Evolutionary conservation across 768 basidiomycete species (phyloP).

Genomic region (Amyloporia xantha): DNA sequence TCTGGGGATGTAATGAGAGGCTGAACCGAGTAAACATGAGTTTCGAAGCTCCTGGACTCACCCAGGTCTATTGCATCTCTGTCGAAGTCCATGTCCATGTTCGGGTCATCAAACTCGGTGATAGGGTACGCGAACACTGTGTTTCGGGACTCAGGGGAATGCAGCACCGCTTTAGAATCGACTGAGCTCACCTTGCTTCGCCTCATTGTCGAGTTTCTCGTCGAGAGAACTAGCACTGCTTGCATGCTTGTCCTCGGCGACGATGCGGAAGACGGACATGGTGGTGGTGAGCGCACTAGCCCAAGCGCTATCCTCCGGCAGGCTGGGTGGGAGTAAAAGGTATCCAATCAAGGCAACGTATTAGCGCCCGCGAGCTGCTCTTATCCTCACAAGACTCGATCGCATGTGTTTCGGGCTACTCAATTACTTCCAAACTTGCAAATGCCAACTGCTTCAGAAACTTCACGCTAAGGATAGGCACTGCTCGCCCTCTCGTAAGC

Average conservation of each 20-base stretch:
- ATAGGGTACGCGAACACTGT: constrained; percentile 10
- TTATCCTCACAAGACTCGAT: too few relatives aligned
- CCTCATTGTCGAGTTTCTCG: constrained; percentile 17
- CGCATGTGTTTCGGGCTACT: too few relatives aligned
- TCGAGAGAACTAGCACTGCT: constrained; percentile 14
- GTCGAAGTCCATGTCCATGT: constrained; percentile 31
- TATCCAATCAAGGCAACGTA: too few relatives aligned
- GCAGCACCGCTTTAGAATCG: too few relatives aligned
- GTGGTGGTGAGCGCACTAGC: too few relatives aligned
- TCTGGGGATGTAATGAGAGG: constrained; percentile 11
- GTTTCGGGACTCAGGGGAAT: too few relatives aligned
- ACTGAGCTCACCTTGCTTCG: constrained; percentile 14
- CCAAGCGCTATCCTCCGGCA: too few relatives aligned
- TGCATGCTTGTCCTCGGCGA: constrained; percentile 9
- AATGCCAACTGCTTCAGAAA: too few relatives aligned
- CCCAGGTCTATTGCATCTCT: constrained; percentile 20
- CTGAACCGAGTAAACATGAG: not conserved
- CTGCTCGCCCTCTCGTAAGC: too few relatives aligned
- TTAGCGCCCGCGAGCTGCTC: too few relatives aligned
- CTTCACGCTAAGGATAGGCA: too few relatives aligned
- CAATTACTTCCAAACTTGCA: too few relatives aligned
- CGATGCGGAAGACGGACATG: constrained; percentile 8
- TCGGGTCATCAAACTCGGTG: constrained; percentile 28
- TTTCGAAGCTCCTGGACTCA: constrained; percentile 3
- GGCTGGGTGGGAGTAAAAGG: not conserved